A percentile compares a stretch with the other conserved stretches of the same genome.
These are phyloP conservation scores for Aspergillus sclerotiicarbonarius DNA, from an alignment of 495 filamentous ascomycete genomes.

Conservation along the genomic window DNA sequence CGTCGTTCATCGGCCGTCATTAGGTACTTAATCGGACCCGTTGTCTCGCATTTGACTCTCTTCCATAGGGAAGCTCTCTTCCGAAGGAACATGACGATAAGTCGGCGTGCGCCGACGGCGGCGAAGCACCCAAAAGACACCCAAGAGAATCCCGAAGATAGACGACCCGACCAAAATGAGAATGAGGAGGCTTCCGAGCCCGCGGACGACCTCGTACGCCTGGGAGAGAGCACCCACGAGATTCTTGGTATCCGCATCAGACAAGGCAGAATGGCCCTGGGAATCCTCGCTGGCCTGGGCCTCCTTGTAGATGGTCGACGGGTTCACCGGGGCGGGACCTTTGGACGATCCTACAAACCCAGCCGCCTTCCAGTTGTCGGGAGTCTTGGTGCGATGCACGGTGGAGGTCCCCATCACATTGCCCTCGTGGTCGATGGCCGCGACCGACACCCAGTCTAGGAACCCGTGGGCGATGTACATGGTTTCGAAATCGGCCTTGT, in stretches of 20 bases:
- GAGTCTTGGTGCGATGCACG: slow-evolving; percentile 4
- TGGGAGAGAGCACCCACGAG: neutral
- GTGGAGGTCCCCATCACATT: slow-evolving; percentile 11
- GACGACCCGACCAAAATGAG: neutral
- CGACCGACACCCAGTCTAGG: slow-evolving; percentile 51
- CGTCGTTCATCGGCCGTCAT: neutral
- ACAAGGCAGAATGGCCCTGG: neutral
- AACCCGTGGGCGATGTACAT: slow-evolving; percentile 33
- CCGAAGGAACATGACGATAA: neutral
- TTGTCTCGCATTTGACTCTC: neutral
- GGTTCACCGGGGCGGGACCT: neutral
- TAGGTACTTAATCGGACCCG: neutral
- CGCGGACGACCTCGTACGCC: neutral
- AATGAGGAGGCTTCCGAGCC: neutral
- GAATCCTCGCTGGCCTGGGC: neutral
- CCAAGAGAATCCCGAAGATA: neutral
- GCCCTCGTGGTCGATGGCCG: slow-evolving; percentile 25
- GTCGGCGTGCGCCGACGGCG: neutral
- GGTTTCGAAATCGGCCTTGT: slow-evolving; percentile 31
- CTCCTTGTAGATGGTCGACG: neutral
- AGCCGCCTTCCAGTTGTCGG: slow-evolving; percentile 10
- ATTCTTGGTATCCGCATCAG: neutral
- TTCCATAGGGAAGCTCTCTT: neutral
- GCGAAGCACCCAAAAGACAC: neutral
- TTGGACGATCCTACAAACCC: neutral